These are phyloP conservation scores for Naganishia friedmannii DNA, from an alignment of 768 basidiomycete genomes.

Conservation along the genomic window DNA sequence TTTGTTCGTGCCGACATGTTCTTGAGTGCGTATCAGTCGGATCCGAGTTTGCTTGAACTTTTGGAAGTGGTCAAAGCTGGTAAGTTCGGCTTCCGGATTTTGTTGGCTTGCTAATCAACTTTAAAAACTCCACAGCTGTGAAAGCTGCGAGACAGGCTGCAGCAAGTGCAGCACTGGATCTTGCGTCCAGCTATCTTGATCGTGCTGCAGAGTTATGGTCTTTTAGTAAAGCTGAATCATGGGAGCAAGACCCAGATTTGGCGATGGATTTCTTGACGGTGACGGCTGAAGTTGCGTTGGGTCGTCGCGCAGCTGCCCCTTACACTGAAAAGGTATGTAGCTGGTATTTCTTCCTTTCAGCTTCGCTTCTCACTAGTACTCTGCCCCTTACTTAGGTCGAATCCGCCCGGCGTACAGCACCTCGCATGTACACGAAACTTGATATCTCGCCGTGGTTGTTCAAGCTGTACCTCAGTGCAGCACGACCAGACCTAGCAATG, in stretches of 20 bases:
- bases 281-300: slow-evolving; percentile 22
- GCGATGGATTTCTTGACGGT: slow-evolving; percentile 16
- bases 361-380: slow-evolving; percentile 1
- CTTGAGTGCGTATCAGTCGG: background rate
- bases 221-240: background rate
- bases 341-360: background rate
- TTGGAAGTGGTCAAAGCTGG: slow-evolving; percentile 5
- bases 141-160: slow-evolving; percentile 23
- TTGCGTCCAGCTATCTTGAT: slow-evolving; percentile 7
- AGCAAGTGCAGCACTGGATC: slow-evolving; percentile 22
- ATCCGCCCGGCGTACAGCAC: slow-evolving; percentile 1
- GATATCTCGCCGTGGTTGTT: slow-evolving; percentile 23
- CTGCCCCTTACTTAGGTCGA: background rate
- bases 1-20: slow-evolving; percentile 16
- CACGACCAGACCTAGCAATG: slow-evolving; percentile 8
- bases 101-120: background rate
- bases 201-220: slow-evolving; percentile 1
- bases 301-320: slow-evolving; percentile 10
- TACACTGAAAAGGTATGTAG: slow-evolving; percentile 6
- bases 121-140: background rate
- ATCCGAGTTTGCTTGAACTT: background rate
- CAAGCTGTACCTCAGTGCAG: slow-evolving; percentile 10
- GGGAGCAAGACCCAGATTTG: slow-evolving; percentile 16
- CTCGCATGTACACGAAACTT: slow-evolving; percentile 5
- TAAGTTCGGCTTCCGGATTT: background rate